Percentiles rank a stretch among this genome's conserved stretches.
phyloP scores from a whole-genome alignment of 306 rosid genomes.

The Prinsepia uniflora region DNA sequence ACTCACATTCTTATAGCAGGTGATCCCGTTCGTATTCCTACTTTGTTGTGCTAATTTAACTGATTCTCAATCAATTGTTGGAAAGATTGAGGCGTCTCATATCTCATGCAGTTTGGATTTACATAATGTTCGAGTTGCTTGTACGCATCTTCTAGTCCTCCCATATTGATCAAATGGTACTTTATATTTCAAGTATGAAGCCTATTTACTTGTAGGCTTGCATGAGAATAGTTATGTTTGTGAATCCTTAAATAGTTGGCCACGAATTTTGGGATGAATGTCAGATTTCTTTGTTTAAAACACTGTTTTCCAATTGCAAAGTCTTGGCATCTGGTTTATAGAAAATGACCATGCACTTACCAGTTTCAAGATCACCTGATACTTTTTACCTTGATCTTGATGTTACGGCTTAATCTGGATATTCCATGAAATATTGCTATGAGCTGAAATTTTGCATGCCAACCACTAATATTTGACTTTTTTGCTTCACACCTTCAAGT shows the following conservation, averaged over 20 bases:
- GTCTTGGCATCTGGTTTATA: slow-evolving; percentile 23
- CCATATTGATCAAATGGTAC: slow-evolving; percentile 9
- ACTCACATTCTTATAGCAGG: slow-evolving; percentile 74
- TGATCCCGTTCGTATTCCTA: slow-evolving; percentile 61
- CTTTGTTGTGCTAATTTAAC: slow-evolving; percentile 25
- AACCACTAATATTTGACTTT: slow-evolving; percentile 31
- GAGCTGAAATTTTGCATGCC: slow-evolving; percentile 23
- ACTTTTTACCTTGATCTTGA: not conserved
- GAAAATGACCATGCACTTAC: slow-evolving; percentile 17
- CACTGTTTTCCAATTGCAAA: slow-evolving; percentile 7
- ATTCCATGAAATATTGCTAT: slow-evolving; percentile 26
- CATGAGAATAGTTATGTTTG: slow-evolving; percentile 18
- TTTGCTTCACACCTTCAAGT: slow-evolving; percentile 32
- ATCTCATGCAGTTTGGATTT: slow-evolving; percentile 35
- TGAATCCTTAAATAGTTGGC: slow-evolving; percentile 2
- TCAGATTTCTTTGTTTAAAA: not conserved
- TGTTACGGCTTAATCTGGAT: not conserved
- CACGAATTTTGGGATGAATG: slow-evolving; percentile 19
- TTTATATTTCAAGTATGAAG: slow-evolving; percentile 18
- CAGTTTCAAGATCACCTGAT: slow-evolving; percentile 1
- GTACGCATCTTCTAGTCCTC: slow-evolving; percentile 34
- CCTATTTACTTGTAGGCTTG: slow-evolving; percentile 18
- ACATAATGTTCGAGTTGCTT: slow-evolving; percentile 27
- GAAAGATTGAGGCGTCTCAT: slow-evolving; percentile 28
- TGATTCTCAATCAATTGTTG: slow-evolving; percentile 17